Evolutionary conservation across 805 yeast genomes (phyloP), one percentile per base, ranked within the genome.

Genomic region (Starmerella bombi): DNA sequence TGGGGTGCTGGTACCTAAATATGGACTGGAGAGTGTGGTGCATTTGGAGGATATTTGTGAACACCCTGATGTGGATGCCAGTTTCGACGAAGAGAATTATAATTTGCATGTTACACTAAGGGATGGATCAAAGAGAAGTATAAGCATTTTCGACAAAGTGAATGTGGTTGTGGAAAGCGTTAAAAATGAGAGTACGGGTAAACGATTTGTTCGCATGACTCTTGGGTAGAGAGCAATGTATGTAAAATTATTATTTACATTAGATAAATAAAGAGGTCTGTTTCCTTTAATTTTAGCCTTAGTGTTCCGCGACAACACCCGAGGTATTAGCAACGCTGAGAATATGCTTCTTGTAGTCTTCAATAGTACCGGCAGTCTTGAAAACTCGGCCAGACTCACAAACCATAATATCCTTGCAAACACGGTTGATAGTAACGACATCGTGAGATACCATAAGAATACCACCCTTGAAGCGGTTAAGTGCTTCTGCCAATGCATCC

Each of bases 371-470:
- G 40, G 63, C 67, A 65, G 82, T 82, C 59, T 77, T 77, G 53
- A 64, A 68, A 28, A 88, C 95, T 2, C 74, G 67, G 42, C 88
- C 91, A 42, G 75, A 70, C 58, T 91, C 98, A 60, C 93, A 79
- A 34, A 85, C 93, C 95, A 95, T 88, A 45, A 91, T 82, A 60
- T 91, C 94, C 44, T 80, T 77, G 67, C 96, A 84, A 10, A 88
- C 95, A 41, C 73, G 70, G 52, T 80, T 75, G 54, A 91, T 91
- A 57, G 88, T 80, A 22, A 85, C 68, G 33, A 91, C 96, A 68
- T 91, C 99, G 71, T 91, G 98, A 38, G 94, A 81, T 44, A 91
- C 98, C 95, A 91, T 85, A 52, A 91, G 69, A 20, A 91, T 80
- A 61, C 98, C 98, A 58, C 98, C 98, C 56, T 83, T 73, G 70